Evolutionary conservation across 2,329 filamentous ascomycete species (phyloP).

Genomic region (Aspergillus viridinutans): DNA sequence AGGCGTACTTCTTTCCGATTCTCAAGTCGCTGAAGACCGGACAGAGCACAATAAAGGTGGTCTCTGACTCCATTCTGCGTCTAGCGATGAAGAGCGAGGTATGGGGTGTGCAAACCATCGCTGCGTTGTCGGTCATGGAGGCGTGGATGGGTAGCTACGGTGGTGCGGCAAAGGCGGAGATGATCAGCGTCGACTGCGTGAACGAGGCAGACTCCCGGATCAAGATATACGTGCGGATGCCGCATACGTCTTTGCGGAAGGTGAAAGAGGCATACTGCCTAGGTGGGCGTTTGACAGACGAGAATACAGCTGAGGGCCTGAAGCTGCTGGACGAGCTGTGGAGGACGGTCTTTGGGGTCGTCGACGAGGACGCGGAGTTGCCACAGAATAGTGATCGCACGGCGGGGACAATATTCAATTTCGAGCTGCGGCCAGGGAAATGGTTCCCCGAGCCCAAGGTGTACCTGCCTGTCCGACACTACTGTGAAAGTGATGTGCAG

Average conservation of each 20-base stretch:
- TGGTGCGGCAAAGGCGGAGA: neutral
- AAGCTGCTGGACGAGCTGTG: constrained; percentile 1
- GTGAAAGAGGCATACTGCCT: neutral
- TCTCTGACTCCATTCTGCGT: neutral
- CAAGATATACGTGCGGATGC: neutral
- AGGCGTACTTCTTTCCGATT: neutral
- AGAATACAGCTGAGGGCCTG: neutral
- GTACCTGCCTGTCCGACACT: constrained; percentile 5
- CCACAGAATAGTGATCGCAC: neutral
- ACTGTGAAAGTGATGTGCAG: constrained; percentile 1
- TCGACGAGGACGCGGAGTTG: neutral
- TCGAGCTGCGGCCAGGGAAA: constrained; percentile 1
- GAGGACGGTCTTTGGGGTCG: neutral
- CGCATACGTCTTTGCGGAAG: neutral
- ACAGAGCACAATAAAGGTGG: neutral
- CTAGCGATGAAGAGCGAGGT: neutral
- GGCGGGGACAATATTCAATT: constrained; percentile 2
- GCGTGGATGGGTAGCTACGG: neutral
- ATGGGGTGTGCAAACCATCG: neutral
- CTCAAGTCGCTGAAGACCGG: neutral
- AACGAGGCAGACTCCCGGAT: neutral
- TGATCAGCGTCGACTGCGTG: neutral
- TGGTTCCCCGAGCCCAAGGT: constrained; percentile 2
- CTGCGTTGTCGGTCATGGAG: neutral
- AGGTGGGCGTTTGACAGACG: neutral